phyloP scores from a whole-genome alignment of 2,329 filamentous ascomycete species.

The Colletotrichum sp. region DNA sequence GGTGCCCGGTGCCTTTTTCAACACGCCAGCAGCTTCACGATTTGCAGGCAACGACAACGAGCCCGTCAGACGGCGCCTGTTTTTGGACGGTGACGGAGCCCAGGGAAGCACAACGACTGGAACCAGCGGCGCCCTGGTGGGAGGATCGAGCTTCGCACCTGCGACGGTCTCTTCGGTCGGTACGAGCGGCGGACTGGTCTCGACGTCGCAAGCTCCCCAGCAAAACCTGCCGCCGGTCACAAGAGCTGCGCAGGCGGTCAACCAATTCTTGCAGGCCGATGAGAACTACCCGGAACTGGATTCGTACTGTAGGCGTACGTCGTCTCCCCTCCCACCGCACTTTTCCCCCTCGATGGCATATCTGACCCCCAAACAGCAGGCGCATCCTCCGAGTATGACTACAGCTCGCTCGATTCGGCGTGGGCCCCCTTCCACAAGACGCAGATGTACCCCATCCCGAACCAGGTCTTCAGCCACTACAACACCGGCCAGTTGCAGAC shows the following conservation, averaged over 20 bases:
- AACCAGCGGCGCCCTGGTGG: conserved; percentile 4
- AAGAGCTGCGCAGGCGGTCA: conserved; percentile 84
- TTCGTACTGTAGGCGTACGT: conserved; percentile 85
- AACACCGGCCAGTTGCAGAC: conserved; percentile 87
- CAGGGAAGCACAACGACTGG: conserved; percentile 5
- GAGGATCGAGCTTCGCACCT: conserved; percentile 17
- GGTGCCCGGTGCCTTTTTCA: conserved; percentile 77
- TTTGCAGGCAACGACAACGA: conserved; percentile 41
- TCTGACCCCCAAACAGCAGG: conserved; percentile 68
- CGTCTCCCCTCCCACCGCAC: accelerated
- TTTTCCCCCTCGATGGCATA: background rate
- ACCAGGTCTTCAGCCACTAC: conserved; percentile 90
- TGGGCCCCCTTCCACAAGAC: conserved; percentile 92
- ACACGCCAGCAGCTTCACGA: conserved; percentile 68
- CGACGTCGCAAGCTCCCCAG: conserved; percentile 48
- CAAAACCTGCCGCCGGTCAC: conserved; percentile 70
- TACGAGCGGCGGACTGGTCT: conserved; percentile 31
- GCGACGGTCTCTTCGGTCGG: conserved; percentile 29
- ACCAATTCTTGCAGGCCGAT: conserved; percentile 77
- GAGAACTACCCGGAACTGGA: conserved; percentile 88
- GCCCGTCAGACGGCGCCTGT: conserved; percentile 58
- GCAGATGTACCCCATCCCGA: conserved; percentile 87
- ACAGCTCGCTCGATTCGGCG: conserved; percentile 68
- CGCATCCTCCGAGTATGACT: conserved; percentile 89
- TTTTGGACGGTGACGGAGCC: conserved; percentile 33